Base-by-base conservation (phyloP, 192 early-diverging fungal species). In the Phycomyces nitens region DNA sequence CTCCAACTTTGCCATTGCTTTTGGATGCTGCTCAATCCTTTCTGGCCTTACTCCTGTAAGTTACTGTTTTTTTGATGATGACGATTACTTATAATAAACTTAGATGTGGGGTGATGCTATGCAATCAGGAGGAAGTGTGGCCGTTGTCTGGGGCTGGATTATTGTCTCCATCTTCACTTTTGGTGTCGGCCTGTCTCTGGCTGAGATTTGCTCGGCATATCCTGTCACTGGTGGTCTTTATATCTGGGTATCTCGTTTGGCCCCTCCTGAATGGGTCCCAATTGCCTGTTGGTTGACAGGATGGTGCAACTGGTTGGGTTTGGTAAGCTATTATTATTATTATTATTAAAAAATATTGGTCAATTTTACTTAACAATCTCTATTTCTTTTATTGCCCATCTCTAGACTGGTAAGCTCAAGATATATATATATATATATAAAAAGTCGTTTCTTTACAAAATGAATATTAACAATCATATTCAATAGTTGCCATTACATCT, bases 231-330 rank as follows among this genome's bases (percentile, higher is more conserved):
- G 81, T n/a, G 78, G 73, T 22, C 56, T 82, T 0, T 84, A 84
- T 65, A 74, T 80, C 50, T 84, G 82, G 82, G 77, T 77, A 14
- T 77, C 81, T 26, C 66, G 70, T 22, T 56, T 84, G 22, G 80
- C 77, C 5, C 70, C 68, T 15, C 52, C 73, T 11, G 69, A 73
- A 50, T 80, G 77, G 75, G 80, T 74, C 0, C 82, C 82, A 5
- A 60, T 84, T 23, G 69, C 73, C 12, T 78, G 75, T 15, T 84
- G 78, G 78, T 27, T 84, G n/a, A 82, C 81, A 0, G 82, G 82
- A 4, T 84, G 76, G 56, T 79, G 73, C 56, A 82, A 82, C 55
- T 82, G 80, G 80, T 60, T 82, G 29, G 80, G 80, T 21, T 67
- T 82, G 52, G 52, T 62, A 62, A 62, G 14, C 7, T 7, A 34